Evolutionary conservation across 495 filamentous ascomycete genomes (phyloP), one percentile per base, ranked within the genome.

Genomic region (Xylaria acuta): DNA sequence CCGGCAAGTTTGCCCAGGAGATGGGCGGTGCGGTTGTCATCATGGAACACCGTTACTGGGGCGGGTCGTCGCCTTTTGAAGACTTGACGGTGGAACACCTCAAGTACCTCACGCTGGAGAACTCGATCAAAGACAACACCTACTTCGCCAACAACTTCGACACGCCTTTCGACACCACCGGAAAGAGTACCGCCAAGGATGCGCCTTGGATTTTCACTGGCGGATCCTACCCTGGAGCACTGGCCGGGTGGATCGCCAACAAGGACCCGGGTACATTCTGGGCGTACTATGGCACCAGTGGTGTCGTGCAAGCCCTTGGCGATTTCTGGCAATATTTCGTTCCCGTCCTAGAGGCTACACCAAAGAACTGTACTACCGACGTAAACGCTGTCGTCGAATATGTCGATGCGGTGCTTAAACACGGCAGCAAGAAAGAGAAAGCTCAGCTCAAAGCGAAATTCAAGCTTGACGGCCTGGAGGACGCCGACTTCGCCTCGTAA

Each of bases 281-380:
- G 89, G 90, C 90, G 2, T 91, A 91, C 72, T 87, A 90, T 73
- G 85, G 88, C 32, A 88, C 88, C 36, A 89, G 87, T 73, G 90
- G 87, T 2, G 87, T 88, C 5, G 90, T 92, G 1, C 83, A 92
- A 75, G 85, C 89, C 4, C 85, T 92, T 34, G 84, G 84, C 6
- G 83, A 91, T 71, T 92, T 88, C 72, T 92, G 89, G 89, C 84
- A 87, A 79, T 92, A 92, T 72, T 92, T 92, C 76, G 78, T 80
- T 5, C 90, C 90, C n/a, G 82, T 91, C 32, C 85, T 88, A 71
- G 81, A 88, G 64, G 89, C 87, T 1, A 91, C 89, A 78, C 86
- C 91, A 0, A 75, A 82, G 77, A 93, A 93, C 81, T 93, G 91
- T 82, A 88, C 84, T 73, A 76, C 70, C 9, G 90, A 92, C 72